Conservation (phyloP, 768 basidiomycete genomes). For the Tricholomella constricta region DNA sequence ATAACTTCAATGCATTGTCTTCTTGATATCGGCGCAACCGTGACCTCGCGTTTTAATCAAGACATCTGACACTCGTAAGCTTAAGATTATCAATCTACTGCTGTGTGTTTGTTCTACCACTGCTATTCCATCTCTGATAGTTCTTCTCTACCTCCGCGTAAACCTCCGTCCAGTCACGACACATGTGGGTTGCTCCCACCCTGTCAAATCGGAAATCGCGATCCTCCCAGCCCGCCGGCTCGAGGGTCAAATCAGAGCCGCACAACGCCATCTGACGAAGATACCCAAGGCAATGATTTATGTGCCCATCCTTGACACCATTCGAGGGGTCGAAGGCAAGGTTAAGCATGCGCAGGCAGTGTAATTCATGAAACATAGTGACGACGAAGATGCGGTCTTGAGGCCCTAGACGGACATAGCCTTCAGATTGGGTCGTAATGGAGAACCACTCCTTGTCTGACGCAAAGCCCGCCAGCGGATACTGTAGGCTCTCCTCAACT, state of each 20-base stretch:
- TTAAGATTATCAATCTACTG: too few species aligned
- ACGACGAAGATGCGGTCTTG: slow-evolving; percentile 30
- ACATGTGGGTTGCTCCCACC: slow-evolving; percentile 28
- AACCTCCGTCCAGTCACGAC: slow-evolving; percentile 29
- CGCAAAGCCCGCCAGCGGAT: slow-evolving; percentile 21
- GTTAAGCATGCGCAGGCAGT: slow-evolving; percentile 35
- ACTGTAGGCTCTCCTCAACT: slow-evolving; percentile 35
- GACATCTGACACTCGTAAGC: too few species aligned
- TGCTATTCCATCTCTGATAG: slow-evolving; percentile 14
- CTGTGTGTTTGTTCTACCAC: not conserved
- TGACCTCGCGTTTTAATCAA: too few species aligned
- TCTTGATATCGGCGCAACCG: too few species aligned
- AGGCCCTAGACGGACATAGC: slow-evolving; percentile 24
- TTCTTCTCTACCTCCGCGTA: slow-evolving; percentile 23
- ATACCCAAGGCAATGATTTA: slow-evolving; percentile 43
- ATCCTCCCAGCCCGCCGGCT: slow-evolving; percentile 30
- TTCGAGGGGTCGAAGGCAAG: slow-evolving; percentile 12
- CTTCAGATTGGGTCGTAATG: slow-evolving; percentile 20
- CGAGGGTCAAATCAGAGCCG: slow-evolving; percentile 40
- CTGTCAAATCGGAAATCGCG: slow-evolving; percentile 25
- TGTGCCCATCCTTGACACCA: slow-evolving; percentile 16
- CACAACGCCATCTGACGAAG: slow-evolving; percentile 40
- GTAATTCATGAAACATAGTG: slow-evolving; percentile 39
- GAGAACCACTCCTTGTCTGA: slow-evolving; percentile 33
- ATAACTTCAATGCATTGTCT: too few species aligned